Percentiles rank a stretch among this genome's conserved stretches.
phyloP scores from a whole-genome alignment of 352 stramenopile genomes.

The Peronospora belbahrii region DNA sequence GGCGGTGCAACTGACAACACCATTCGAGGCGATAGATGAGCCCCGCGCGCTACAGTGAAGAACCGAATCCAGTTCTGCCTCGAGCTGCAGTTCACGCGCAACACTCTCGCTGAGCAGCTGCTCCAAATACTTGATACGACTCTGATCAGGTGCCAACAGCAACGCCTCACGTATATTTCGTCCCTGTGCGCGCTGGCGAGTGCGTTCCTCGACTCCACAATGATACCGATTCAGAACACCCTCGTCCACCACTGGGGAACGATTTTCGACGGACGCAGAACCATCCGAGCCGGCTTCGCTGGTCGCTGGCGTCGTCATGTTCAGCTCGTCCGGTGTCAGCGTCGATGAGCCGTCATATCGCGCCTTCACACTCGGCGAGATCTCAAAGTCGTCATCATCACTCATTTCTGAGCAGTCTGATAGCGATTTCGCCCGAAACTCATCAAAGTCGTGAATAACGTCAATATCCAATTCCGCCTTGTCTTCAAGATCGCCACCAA shows the following conservation, averaged over 20 bases:
- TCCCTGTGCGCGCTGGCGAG: constrained; percentile 64
- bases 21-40: constrained; percentile 2
- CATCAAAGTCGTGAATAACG: constrained; percentile 76
- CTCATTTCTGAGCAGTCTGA: constrained; percentile 81
- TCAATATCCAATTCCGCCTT: constrained; percentile 72
- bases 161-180: constrained; percentile 74
- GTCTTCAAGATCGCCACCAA: constrained; percentile 44
- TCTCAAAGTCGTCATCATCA: constrained; percentile 62
- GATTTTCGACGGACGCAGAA: constrained; percentile 9
- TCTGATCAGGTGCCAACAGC: constrained; percentile 66
- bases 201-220: constrained; percentile 58
- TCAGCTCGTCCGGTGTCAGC: constrained; percentile 23
- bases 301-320: constrained; percentile 20
- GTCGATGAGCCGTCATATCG: constrained; percentile 29
- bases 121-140: constrained; percentile 83
- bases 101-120: constrained; percentile 79
- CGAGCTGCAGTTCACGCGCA: constrained; percentile 73
- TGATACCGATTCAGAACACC: constrained; percentile 48
- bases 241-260: constrained; percentile 35
- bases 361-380: constrained; percentile 28
- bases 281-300: constrained; percentile 26
- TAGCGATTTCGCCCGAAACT: constrained; percentile 55
- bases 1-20: constrained; percentile 8
- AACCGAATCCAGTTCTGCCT: constrained; percentile 67
- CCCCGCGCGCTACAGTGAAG: constrained; percentile 29